Evolutionary conservation across 352 stramenopile genomes (phyloP), one percentile per base, ranked within the genome.

Genomic region (Phytopythium cucurbitacearum): DNA sequence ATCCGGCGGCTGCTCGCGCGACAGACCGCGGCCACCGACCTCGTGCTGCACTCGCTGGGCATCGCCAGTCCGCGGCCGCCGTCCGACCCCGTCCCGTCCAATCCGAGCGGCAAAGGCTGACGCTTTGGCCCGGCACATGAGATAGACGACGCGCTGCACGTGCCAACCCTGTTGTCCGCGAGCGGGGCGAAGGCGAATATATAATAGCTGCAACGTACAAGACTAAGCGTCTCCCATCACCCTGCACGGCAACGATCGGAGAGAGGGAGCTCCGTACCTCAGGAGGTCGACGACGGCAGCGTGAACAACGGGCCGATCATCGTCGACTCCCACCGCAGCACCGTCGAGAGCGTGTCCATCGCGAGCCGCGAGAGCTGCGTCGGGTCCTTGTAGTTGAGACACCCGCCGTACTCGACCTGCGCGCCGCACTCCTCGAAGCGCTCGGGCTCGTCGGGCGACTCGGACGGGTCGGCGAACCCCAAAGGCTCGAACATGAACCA

Each of bases 401-500:
- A 70, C 11, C 80, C 80, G 5, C 80, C 76, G 63, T 90, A 90
- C 59, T 90, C 80, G 40, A 90, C 64, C 35, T 80, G 67, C 42
- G 71, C 60, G 10, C 70, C 71, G 0, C 70, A 71, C 48, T 86
- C 65, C 16, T 72, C 50, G 45, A 72, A 73, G 21, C 21, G 21
- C 21, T 28, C 21, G 21, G 21, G 21, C 40, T 40, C 7, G 7
- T 40, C 15, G 7, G 49, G 50, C 40, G 33, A 56, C 34, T 51
- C 49, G 33, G 48, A 61, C 11, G 51, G 56, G 6, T 75, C 62
- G 1, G 59, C 38, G 51, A 71, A 76, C 36, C 59, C 62, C 1
- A 67, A 64, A 34, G 69, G 76, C 37, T 88, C 73, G 45, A 90
- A 87, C 4, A 84, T 37, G 40, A 90, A 90, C 80, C 80, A 90